These are phyloP conservation scores for Helianthus annuus DNA, from an alignment of 129 eudicot species.

Conservation along the genomic window DNA sequence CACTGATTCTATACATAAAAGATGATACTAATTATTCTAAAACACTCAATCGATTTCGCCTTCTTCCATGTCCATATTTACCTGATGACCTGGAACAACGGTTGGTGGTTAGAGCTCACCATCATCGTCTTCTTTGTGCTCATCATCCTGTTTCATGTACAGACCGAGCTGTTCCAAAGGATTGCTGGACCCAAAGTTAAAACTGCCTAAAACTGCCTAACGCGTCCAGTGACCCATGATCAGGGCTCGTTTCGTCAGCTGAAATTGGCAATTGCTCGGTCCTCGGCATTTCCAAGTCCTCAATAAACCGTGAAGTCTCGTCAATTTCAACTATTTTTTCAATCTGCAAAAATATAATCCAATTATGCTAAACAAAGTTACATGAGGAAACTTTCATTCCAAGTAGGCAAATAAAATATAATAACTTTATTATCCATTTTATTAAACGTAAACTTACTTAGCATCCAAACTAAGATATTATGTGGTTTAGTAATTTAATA, in stretches of 20 bases:
- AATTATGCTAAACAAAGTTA: background rate
- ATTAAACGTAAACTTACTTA: background rate
- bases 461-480: background rate
- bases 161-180: slow-evolving; percentile 90
- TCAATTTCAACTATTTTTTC: too few relatives aligned
- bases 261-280: slow-evolving; percentile 51
- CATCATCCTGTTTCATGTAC: slow-evolving; percentile 84
- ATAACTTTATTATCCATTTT: background rate
- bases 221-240: slow-evolving; percentile 55
- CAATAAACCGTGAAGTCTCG: slow-evolving; percentile 66
- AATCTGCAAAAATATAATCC: slow-evolving; percentile 35
- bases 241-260: slow-evolving; percentile 74
- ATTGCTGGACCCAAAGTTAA: slow-evolving; percentile 74
- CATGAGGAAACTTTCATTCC: background rate
- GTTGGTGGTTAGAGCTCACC: slow-evolving; percentile 61
- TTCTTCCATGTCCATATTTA: slow-evolving; percentile 67
- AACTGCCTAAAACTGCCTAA: slow-evolving; percentile 83
- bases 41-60: slow-evolving; percentile 75
- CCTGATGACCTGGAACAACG: slow-evolving; percentile 15
- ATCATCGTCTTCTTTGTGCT: slow-evolving; percentile 77
- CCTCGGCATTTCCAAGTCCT: slow-evolving; percentile 81
- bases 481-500: background rate
- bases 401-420: background rate
- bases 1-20: slow-evolving; percentile 39
- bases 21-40: slow-evolving; percentile 24